Evolutionary conservation across 176 grass and related monocot species (phyloP), one percentile per base, ranked within the genome.

Genomic region (Pontederia crassipes): DNA sequence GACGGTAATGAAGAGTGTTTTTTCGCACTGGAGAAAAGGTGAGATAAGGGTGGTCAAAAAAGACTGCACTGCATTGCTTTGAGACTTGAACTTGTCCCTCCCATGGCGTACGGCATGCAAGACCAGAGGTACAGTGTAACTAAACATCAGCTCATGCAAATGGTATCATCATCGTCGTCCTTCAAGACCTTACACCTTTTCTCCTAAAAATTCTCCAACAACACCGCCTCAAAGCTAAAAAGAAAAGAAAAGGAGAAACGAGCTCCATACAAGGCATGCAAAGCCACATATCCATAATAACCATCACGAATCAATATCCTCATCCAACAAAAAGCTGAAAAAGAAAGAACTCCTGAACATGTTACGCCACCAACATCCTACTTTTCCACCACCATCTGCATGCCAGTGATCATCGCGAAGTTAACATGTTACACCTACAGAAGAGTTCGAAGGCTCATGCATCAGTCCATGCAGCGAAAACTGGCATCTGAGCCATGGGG

Each of bases 401-500:
- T 73, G 57, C 32, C 24, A 50, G 28, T 64, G 15, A 17, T 75
- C 61, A 46, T 71, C 64, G 62, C 46, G 4, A 12, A 46, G 17
- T 50, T 57, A 18, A 12, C 24, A 48, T 40, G 32, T 40, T 40
- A 3, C 6, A 7, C 32, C 0, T 40, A 40, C 32, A 72, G 61
- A 78, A 77, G 52, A 59, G 13, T 40, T 1, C 46, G 49, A 8
- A 32, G 17, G 61, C 1, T 66, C 57, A 90, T 10, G 71, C 79
- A 72, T 92, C 93, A 24, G 76, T 72, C 81, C 87, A 98, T 57
- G 75, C 77, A 62, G 93, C 68, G 62, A 86, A 98, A 45, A 92
- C 74, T 55, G 93, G 93, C n/a, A 83, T 64, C 1, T 78, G 56
- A 59, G 86, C 26, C 17, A 81, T 51, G 40, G 62, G 45, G 10